A percentile compares a stretch with the other conserved stretches of the same genome.
Evolutionary conservation across 179 eudicot genomes (phyloP).

Genomic region (Gypsophila paniculata): DNA sequence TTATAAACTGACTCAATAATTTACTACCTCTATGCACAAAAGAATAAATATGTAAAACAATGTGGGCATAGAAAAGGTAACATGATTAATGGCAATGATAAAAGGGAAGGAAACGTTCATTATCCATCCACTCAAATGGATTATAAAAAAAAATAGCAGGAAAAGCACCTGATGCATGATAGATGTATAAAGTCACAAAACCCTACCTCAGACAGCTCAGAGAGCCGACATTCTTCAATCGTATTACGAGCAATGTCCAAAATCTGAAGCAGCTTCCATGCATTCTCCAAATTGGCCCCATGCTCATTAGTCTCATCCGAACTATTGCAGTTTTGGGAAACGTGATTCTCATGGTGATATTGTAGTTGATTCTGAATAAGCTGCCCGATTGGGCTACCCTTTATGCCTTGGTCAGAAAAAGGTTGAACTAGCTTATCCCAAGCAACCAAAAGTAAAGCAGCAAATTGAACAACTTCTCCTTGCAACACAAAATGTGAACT

Average conservation of each 20-base stretch:
- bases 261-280: not conserved
- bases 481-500: conserved; percentile 2
- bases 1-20: not conserved
- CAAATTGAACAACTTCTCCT: conserved; percentile 2
- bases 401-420: conserved; percentile 1
- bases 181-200: too few species aligned
- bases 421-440: conserved; percentile 4
- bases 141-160: too few species aligned
- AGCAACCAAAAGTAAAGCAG: conserved; percentile 3
- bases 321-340: not conserved
- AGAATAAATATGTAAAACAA: too few species aligned
- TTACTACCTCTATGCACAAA: too few species aligned
- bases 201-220: not conserved
- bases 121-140: too few species aligned
- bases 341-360: not conserved
- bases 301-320: not conserved
- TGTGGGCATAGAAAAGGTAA: too few species aligned
- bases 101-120: too few species aligned
- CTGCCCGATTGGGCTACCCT: conserved; percentile 1
- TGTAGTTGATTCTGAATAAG: not conserved
- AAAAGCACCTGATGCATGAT: too few species aligned
- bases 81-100: too few species aligned
- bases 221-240: not conserved
- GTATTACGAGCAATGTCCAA: not conserved
- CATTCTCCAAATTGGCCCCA: not conserved